phyloP scores from a whole-genome alignment of 83 land plant species.

The Picea abies region DNA sequence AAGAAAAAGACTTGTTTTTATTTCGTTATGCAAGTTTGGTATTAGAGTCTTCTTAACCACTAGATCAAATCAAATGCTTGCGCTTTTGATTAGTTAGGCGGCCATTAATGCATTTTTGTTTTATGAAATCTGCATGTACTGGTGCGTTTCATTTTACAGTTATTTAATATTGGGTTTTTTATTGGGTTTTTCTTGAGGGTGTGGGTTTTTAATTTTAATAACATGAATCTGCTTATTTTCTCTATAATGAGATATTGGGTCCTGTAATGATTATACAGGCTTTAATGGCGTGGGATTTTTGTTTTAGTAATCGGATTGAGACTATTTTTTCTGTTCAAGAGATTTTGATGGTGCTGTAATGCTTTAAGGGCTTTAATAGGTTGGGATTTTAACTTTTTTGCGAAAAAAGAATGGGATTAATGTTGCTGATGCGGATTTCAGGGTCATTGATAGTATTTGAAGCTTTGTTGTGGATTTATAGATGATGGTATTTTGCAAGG shows the following conservation, averaged over 20 bases:
- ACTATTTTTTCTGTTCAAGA: not conserved
- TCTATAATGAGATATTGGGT: not conserved
- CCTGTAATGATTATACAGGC: not conserved
- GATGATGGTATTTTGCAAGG: not conserved
- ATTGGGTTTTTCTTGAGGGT: not conserved
- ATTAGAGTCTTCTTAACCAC: too few species aligned
- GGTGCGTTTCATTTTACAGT: not conserved
- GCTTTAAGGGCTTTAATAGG: not conserved
- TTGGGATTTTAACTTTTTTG: not conserved
- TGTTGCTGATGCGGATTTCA: not conserved
- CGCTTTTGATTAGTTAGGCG: not conserved
- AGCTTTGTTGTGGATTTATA: not conserved
- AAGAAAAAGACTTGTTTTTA: too few species aligned
- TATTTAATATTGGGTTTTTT: not conserved
- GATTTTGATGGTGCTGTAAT: not conserved
- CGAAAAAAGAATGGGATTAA: not conserved
- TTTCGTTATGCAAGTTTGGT: too few species aligned
- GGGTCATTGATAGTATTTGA: not conserved
- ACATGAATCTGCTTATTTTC: not conserved
- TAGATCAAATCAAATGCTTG: not conserved
- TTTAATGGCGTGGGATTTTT: not conserved
- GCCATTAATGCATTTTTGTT: constrained; percentile 7
- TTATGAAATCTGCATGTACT: not conserved
- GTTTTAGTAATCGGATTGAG: not conserved
- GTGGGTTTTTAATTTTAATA: not conserved